These are phyloP conservation scores for Candida nemodendra DNA, from an alignment of 805 yeast genomes.

Conservation along the genomic window DNA sequence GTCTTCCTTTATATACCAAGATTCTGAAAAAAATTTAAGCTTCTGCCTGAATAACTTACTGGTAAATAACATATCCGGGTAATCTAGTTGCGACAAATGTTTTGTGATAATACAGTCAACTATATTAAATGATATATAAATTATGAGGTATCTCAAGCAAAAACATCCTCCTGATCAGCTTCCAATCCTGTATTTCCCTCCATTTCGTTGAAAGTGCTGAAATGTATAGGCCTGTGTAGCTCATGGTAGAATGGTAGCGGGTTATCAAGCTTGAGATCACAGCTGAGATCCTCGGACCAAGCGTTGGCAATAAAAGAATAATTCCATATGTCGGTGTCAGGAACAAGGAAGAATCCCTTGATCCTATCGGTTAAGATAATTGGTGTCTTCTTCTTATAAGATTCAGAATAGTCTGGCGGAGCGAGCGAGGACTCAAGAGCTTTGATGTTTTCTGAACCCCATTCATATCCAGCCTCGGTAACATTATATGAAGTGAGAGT, in stretches of 20 bases:
- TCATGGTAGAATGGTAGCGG: constrained; percentile 86
- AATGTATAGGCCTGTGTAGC: constrained; percentile 85
- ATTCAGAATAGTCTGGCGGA: constrained; percentile 66
- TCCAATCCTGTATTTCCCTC: constrained; percentile 54
- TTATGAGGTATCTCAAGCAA: constrained; percentile 36
- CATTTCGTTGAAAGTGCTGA: constrained; percentile 66
- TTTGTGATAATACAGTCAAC: too few species aligned
- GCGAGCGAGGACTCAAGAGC: constrained; percentile 54
- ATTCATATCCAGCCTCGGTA: constrained; percentile 62
- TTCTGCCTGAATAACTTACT: constrained; percentile 5
- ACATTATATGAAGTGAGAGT: constrained; percentile 67
- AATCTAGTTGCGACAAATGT: not conserved
- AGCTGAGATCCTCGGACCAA: constrained; percentile 64
- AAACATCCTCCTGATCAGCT: constrained; percentile 66
- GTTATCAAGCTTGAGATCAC: constrained; percentile 65
- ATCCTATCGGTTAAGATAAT: constrained; percentile 70
- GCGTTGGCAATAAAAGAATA: constrained; percentile 84
- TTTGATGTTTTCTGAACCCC: constrained; percentile 73
- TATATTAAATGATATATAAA: too few species aligned
- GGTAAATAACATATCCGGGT: constrained; percentile 3
- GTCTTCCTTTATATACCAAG: not conserved
- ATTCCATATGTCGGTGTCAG: constrained; percentile 85
- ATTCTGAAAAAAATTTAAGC: constrained; percentile 2
- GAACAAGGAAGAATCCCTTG: constrained; percentile 82
- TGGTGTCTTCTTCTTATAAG: constrained; percentile 63